A percentile compares a stretch with the other conserved stretches of the same genome.
Conservation (phyloP, 345 rosid species). For the Acer yangbiense region DNA sequence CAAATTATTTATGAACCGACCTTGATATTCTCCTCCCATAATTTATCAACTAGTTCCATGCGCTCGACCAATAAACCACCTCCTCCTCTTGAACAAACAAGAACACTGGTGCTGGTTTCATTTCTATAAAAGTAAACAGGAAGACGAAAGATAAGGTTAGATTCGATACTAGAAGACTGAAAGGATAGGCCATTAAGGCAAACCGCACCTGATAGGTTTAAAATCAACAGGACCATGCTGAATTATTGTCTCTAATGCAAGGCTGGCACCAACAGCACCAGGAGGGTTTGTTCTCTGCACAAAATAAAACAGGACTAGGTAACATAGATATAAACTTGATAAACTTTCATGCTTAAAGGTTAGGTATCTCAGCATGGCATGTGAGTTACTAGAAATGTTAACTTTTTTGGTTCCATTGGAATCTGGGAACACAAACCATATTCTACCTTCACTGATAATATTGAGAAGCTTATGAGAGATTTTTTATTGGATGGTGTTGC, state of each 20-base stretch:
- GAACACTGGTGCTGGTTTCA: constrained; percentile 61
- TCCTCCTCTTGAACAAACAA: constrained; percentile 97
- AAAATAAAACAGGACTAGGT: constrained; percentile 1
- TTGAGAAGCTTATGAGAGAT: neutral
- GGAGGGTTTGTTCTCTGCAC: constrained; percentile 82
- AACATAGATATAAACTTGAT: neutral
- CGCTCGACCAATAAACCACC: constrained; percentile 93
- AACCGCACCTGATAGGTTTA: constrained; percentile 60
- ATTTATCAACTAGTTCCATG: constrained; percentile 85
- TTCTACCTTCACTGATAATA: neutral
- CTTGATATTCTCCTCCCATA: constrained; percentile 90
- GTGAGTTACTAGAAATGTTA: neutral
- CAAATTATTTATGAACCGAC: constrained; percentile 35
- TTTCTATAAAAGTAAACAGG: constrained; percentile 47
- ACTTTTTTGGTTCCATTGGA: neutral
- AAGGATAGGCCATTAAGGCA: constrained; percentile 19
- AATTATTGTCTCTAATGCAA: constrained; percentile 86
- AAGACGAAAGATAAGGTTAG: neutral
- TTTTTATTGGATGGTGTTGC: neutral
- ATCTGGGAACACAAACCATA: neutral
- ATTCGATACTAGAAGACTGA: neutral
- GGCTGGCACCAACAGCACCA: constrained; percentile 86
- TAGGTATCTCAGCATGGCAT: neutral
- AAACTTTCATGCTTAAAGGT: neutral
- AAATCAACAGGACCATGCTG: constrained; percentile 64